Evolutionary conservation across 768 basidiomycete genomes (phyloP), one percentile per base, ranked within the genome.

Genomic region (Tricholoma sp.): DNA sequence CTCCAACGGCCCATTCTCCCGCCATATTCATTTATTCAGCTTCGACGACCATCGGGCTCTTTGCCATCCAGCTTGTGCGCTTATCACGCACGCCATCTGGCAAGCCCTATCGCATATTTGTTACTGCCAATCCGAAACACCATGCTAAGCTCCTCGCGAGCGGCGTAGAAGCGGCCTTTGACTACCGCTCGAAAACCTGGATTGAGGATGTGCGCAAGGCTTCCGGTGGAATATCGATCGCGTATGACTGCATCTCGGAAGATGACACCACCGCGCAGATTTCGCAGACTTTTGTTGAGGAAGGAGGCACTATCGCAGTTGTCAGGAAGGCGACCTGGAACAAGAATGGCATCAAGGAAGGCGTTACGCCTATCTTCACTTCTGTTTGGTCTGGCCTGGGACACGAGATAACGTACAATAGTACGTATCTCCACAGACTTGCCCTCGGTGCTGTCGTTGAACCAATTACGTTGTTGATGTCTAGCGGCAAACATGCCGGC

Each of bases 161-260:
- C n/a, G 71, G 73, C 7, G 70, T 68, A 9, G 66, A 69, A 19
- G 67, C 63, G 0, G 71, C 72, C 0, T 72, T 65, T 50, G 72
- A 74, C 34, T 73, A 74, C 52, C 62, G 58, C 27, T 67, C 67
- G 2, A 50, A 68, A 6, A 63, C 65, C 8, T 73, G 72, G 73
- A 58, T 64, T 8, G 66, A 69, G 18, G 64, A 72, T 11, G 63
- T 72, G 5, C 61, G 60, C 49, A 61, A 63, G 18, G 66, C 64
- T 8, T 62, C 64, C 2, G 68, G 67, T 0, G 72, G 71, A 2
- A 67, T 74, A 4, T 62, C 66, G 0, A 63, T 64, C 52, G 73
- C 71, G 3, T 51, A 72, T 7, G 73, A 74, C 50, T 72, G 73
- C 54, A 73, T 73, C 7, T 71, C 70, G 2, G 70, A 72, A 34